Conservation (phyloP, 208 protist species). For the Blechomonas ayalai region DNA sequence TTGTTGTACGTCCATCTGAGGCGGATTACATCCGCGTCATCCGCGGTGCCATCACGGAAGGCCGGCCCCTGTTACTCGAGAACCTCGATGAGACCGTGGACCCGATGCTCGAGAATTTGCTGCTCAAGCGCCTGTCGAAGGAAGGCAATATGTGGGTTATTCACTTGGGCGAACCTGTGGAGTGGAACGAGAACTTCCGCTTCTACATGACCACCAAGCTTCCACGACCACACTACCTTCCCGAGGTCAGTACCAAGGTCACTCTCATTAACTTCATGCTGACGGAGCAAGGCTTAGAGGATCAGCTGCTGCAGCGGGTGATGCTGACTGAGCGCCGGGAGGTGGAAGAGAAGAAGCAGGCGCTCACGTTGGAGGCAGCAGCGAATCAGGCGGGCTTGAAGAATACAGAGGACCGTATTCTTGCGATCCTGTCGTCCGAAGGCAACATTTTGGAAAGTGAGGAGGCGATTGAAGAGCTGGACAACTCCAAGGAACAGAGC, state of each 20-base stretch:
- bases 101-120: constrained; percentile 95
- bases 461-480: constrained; percentile 90
- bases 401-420: constrained; percentile 85
- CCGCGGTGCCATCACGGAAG: constrained; percentile 92
- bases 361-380: constrained; percentile 89
- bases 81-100: constrained; percentile 95
- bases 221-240: constrained; percentile 95
- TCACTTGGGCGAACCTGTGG: constrained; percentile 94
- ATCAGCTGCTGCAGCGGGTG: constrained; percentile 94
- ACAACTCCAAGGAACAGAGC: constrained; percentile 92
- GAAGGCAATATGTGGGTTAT: constrained; percentile 87
- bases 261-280: constrained; percentile 97
- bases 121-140: constrained; percentile 92
- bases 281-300: constrained; percentile 93
- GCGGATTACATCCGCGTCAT: constrained; percentile 78
- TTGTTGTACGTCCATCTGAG: constrained; percentile 79
- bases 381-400: constrained; percentile 87
- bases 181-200: constrained; percentile 94
- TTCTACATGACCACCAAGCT: constrained; percentile 98
- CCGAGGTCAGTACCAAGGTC: constrained; percentile 96
- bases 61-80: constrained; percentile 93
- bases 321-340: constrained; percentile 93
- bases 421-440: constrained; percentile 85
- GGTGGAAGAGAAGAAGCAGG: constrained; percentile 95
- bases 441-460: constrained; percentile 95